Evolutionary conservation across 805 yeast genomes (phyloP).

Genomic region (Ogataea paraovalis): DNA sequence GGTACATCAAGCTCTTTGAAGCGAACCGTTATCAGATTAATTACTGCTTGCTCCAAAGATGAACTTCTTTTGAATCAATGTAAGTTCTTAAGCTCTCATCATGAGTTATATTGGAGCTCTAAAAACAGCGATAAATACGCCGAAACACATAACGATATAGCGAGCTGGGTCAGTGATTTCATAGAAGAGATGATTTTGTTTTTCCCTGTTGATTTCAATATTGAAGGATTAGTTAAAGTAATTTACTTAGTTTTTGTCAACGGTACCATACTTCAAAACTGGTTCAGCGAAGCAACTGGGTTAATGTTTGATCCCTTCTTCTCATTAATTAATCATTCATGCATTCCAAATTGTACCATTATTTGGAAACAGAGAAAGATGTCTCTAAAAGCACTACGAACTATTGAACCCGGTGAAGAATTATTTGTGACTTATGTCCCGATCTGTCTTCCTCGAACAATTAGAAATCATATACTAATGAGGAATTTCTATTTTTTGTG

Average conservation of each 20-base stretch:
- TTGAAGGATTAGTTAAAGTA: conserved; percentile 10
- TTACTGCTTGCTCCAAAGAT: conserved; percentile 6
- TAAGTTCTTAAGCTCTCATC: conserved; percentile 21
- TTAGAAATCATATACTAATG: conserved; percentile 27
- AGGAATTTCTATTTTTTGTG: conserved; percentile 33
- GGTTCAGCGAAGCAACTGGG: conserved; percentile 29
- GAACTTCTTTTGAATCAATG: conserved; percentile 9
- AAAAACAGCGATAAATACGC: neutral
- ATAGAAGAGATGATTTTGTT: neutral
- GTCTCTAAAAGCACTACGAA: conserved; percentile 17
- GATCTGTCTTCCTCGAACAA: conserved; percentile 25
- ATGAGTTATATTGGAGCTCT: conserved; percentile 6
- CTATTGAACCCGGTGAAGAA: conserved; percentile 24
- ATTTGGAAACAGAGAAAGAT: conserved; percentile 20
- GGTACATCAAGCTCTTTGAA: neutral
- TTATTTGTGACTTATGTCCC: conserved; percentile 31
- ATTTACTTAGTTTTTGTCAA: conserved; percentile 28
- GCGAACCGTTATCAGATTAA: conserved; percentile 9
- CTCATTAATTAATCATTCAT: conserved; percentile 39
- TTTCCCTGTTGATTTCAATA: neutral
- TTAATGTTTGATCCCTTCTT: conserved; percentile 34
- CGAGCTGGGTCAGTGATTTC: neutral
- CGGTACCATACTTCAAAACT: conserved; percentile 26
- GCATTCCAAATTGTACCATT: conserved; percentile 33
- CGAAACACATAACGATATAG: neutral